Evolutionary conservation across 345 rosid species (phyloP), one percentile per base, ranked within the genome.

Genomic region (Eucalyptus curtisii): DNA sequence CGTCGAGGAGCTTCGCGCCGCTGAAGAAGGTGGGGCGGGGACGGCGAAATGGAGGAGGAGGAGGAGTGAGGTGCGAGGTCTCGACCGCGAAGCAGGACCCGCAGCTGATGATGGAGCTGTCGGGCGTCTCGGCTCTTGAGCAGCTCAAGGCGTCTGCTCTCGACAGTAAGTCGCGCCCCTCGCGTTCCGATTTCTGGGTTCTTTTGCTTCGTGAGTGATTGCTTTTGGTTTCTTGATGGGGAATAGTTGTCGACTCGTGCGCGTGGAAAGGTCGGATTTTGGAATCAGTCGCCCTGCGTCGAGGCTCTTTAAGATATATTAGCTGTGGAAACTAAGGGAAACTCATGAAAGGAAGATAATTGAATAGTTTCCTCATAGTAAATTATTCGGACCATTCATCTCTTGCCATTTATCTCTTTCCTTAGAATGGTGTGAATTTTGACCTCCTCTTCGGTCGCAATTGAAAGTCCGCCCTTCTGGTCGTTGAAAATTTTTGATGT

Each of bases 101-200:
- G 16, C 64, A 25, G 71, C 82, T 48, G 55, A 52, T 47, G 86
- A 50, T 82, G 49, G 92, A 92, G 68, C 92, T 91, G 31, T 90
- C 96, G 89, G 90, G 90, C 88, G 52, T 90, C 90, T 93, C 96
- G 13, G 97, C 96, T 82, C 96, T 95, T 12, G 95, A 95, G 87
- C 97, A 91, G 86, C 96, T 95, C 90, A 95, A 95, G 91, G 90
- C 93, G 68, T 92, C 95, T 88, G 97, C 96, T 47, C 91, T 94
- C 87, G 96, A 95, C 88, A 89, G 96, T 95, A 90, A 66, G 94
- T 88, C 68, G 49, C 17, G 37, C 68, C 33, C 33, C n/a, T 57
- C 16, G 59, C 33, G 61, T 13, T 31, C 55, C 86, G 53, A 37
- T 87, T 59, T 40, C 79, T 48, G 17, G 16, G 79, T 82, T 49